Base-by-base conservation (phyloP, 371 early-diverging fungal genomes). In the Blakeslea trispora region DNA sequence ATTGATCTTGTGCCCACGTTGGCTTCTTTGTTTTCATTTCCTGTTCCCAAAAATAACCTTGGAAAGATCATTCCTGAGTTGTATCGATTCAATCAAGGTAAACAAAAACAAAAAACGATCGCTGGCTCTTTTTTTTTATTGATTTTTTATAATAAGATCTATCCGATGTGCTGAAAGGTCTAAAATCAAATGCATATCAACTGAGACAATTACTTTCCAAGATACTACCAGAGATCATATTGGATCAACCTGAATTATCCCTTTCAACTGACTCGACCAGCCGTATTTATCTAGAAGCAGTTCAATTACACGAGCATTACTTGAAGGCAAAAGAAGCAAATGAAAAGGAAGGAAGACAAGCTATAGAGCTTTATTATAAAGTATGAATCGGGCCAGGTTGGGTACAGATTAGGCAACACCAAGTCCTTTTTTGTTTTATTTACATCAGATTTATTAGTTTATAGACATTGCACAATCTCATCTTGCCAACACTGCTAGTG, bases 1-100 rank as follows among this genome's bases (percentile, higher is more conserved):
- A 87, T 93, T 35, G 96, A 94, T 57, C 45, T 96, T 19, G 95
- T 94, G 0, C 91, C 97, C 3, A 96, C 97, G 0, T 63, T 98
- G 14, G 76, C 93, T n/a, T 59, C 85, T 7, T 66, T 96, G 37
- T 73, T 96, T 59, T 91, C 90, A 4, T 69, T 93, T 15, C 97
- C 97, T 0, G 91, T 95, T 21, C 97, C 98, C 5, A 89, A 86
- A 63, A 94, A 94, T 65, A 97, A 83, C 61, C 73, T 98, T 13
- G 98, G 98, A 15, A 81, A 81, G 21, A 39, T 92, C 1, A 87
- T 94, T 31, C 82, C 86, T 0, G 88, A 90, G 37, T 52, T 90
- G 9, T 82, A 90, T 51, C 49, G 21, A 5, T 56, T 58, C 11
- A 23, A 54, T n/a, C 58, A 64, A 35, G 50, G 72, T 71, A 61